Base-by-base conservation (phyloP, 805 yeast genomes). In the Dipodascus albidus region DNA sequence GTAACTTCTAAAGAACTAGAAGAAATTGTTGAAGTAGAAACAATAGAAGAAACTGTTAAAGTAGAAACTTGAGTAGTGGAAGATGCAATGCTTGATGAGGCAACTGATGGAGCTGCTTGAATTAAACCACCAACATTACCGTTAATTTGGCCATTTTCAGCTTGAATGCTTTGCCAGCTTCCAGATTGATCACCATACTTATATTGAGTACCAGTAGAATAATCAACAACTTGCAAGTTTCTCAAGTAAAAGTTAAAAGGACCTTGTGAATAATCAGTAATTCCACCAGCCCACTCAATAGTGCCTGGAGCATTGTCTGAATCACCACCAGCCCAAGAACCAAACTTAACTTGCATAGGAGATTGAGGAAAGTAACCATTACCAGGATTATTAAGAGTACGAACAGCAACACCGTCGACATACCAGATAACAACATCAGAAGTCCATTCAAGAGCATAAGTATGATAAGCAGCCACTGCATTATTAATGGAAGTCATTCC, bases 401-500 rank as follows among this genome's bases (percentile, higher is more conserved):
- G 80, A 8, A 87, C 80, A 0, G 74, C 72, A 4, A 58, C 63
- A 24, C 91, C 95, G 62, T 90, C 95, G 23, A 87, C 60, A 54
- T 77, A 78, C 89, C 95, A 90, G 6, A 77, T 72, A 44, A 85
- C 70, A 4, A 71, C 63, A 47, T 81, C 83, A 59, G 78, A 70
- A 1, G 83, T 80, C 96, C 96, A 89, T 59, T 88, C 96, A 53
- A 90, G 68, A 4, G 93, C 82, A 68, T 89, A 90, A 53, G 83
- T 87, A 67, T 86, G 90, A 68, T 66, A 85, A 21, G 74, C 69
- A 2, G 72, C 65, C 56, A 79, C 77, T 21, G 95, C 89, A 53
- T 71, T 70, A 14, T 69, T 61, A 53, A 83, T 83, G 6, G 68
- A 61, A 61, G 85, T 90, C 70, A 78, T 84, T 38, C 68, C 80